These are phyloP conservation scores for Trichophyton equinum DNA, from an alignment of 2,329 filamentous ascomycete species.

Conservation along the genomic window DNA sequence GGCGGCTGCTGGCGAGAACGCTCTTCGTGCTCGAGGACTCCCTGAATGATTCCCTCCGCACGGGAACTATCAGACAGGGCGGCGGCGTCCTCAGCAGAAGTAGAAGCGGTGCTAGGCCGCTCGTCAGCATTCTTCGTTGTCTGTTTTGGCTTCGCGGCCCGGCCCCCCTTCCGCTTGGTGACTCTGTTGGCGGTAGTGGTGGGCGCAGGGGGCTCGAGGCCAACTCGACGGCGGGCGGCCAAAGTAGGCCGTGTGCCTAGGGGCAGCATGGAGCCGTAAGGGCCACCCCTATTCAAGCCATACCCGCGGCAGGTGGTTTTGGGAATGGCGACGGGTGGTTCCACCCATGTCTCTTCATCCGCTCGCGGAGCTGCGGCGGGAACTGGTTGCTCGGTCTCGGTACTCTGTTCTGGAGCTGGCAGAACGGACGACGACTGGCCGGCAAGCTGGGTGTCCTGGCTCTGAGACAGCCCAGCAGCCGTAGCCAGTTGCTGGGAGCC, in stretches of 20 bases:
- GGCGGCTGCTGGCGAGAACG: background rate
- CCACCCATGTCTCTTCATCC: constrained; percentile 38
- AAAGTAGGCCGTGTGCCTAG: constrained; percentile 58
- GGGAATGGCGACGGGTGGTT: constrained; percentile 43
- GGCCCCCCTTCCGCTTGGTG: constrained; percentile 7
- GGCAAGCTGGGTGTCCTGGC: background rate
- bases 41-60: constrained; percentile 3
- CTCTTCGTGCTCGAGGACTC: constrained; percentile 7
- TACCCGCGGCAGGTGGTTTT: constrained; percentile 53
- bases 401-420: background rate
- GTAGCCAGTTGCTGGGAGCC: background rate
- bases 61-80: constrained; percentile 6
- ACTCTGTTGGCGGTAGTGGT: constrained; percentile 18
- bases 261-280: constrained; percentile 72
- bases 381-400: background rate
- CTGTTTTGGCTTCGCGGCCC: constrained; percentile 10
- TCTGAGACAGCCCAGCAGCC: background rate
- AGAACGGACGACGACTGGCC: background rate
- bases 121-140: constrained; percentile 12
- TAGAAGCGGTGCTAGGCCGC: constrained; percentile 13
- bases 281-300: constrained; percentile 59
- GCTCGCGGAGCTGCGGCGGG: constrained; percentile 4
- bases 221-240: constrained; percentile 42
- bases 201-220: constrained; percentile 33
- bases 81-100: constrained; percentile 10